Base-by-base conservation (phyloP, 495 filamentous ascomycete genomes). In the Melanomma pulvis-pyrius region DNA sequence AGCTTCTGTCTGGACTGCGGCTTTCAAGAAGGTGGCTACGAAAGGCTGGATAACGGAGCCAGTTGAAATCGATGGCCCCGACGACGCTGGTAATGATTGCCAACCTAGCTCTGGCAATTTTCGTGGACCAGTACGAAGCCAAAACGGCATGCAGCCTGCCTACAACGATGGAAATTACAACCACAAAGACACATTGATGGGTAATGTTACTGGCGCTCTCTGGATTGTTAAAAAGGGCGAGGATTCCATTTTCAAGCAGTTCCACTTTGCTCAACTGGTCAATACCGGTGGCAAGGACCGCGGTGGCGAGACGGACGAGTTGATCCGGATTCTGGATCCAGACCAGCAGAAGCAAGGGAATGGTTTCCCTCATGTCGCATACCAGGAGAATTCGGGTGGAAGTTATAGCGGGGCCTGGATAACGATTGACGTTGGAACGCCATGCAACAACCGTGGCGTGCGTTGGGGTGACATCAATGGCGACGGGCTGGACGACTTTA, bases 401-500 rank as follows among this genome's bases (percentile, higher is more conserved):
- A 6, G 32, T 6, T 36, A 6, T 36, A 36, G 32, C 32, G 32
- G 32, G 32, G 32, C 13, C 13, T 36, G 32, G 32, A 36, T 13
- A 13, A 36, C 6, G 13, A 36, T 36, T 36, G 32, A 36, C 32
- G 12, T 34, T 34, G 44, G 17, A 6, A 48, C 44, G 6, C 17
- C 15, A 15, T 48, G 44, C 17, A 19, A 19, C 17, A 48, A 48
- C 21, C 44, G 44, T 48, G 44, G 44, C 6, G 21, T 74, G 41
- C 25, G 39, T 47, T 73, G 62, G 58, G 76, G 73, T 47, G 78
- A 78, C 67, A 50, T 80, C 39, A 76, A 78, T 53, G 73, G 66
- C 36, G 69, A 77, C 30, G 79, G 78, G 0, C 63, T 79, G 6
- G 79, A 79, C 62, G 80, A 81, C 51, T 73, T 77, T 17, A 73